A percentile compares a stretch with the other conserved stretches of the same genome.
These are phyloP conservation scores for Fomitopsis schrenkii DNA, from an alignment of 1,284 basidiomycete species.

Conservation along the genomic window DNA sequence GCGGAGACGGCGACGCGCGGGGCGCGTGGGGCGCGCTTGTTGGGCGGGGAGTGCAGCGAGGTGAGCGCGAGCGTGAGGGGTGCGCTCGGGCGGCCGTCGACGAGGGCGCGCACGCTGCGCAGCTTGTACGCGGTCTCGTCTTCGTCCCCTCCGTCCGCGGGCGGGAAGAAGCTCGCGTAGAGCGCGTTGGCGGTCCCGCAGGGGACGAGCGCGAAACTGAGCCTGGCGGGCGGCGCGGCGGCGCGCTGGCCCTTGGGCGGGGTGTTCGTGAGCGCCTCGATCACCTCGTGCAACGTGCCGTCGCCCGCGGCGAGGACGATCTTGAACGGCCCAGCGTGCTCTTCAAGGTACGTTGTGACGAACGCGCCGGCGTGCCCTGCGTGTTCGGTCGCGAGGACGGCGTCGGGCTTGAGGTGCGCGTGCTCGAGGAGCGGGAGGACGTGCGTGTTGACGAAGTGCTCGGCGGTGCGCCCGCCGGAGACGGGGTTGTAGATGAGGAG, in stretches of 20 bases:
- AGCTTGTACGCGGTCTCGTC: conserved; percentile 41
- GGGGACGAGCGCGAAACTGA: conserved; percentile 60
- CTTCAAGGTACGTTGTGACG: conserved; percentile 39
- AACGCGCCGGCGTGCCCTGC: conserved; percentile 58
- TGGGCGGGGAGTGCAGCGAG: conserved; percentile 36
- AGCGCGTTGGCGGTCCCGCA: conserved; percentile 94
- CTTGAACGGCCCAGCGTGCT: conserved; percentile 26
- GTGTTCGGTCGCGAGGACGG: conserved; percentile 46
- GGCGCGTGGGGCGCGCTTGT: conserved; percentile 13
- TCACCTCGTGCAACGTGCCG: conserved; percentile 86
- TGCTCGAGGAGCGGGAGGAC: conserved; percentile 62
- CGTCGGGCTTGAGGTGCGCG: conserved; percentile 34
- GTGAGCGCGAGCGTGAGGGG: conserved; percentile 61
- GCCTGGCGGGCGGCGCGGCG: conserved; percentile 10
- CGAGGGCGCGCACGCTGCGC: conserved; percentile 48
- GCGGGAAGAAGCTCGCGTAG: conserved; percentile 63
- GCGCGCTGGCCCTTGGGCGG: conserved; percentile 14
- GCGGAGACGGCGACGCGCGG: conserved; percentile 38
- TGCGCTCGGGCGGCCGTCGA: conserved; percentile 31
- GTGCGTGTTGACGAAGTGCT: conserved; percentile 48
- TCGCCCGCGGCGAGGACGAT: conserved; percentile 81
- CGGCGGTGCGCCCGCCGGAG: conserved; percentile 38
- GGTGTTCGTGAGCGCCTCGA: conserved; percentile 51
- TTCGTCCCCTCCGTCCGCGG: conserved; percentile 22
- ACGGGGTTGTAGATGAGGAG: conserved; percentile 49